Evolutionary conservation across 495 filamentous ascomycete species (phyloP).

Genomic region (Staphylotrichum tortipilum): DNA sequence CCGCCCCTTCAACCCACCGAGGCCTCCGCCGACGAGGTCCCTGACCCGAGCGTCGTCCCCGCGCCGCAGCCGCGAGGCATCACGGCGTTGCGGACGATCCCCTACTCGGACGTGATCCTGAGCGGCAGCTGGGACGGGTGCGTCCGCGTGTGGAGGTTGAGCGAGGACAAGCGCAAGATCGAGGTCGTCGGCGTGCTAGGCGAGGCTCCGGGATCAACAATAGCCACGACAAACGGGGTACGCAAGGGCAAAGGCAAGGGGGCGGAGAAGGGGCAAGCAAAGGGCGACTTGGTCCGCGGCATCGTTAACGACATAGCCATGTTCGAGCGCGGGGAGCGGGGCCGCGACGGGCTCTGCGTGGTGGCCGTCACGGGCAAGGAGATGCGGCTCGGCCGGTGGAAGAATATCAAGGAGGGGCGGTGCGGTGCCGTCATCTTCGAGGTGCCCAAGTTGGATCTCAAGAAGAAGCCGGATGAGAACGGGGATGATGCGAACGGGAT

Average conservation of each 20-base stretch:
- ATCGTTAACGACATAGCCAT: conserved; percentile 79
- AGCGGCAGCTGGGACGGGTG: conserved; percentile 91
- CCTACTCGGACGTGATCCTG: conserved; percentile 78
- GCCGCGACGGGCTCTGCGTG: conserved; percentile 65
- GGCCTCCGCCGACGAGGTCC: conserved; percentile 58
- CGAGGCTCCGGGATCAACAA: neutral
- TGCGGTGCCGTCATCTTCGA: conserved; percentile 78
- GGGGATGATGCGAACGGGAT: conserved; percentile 19
- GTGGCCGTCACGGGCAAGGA: conserved; percentile 81
- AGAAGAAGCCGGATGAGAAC: conserved; percentile 19
- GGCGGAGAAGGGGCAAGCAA: neutral
- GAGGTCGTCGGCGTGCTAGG: conserved; percentile 62
- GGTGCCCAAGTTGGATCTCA: conserved; percentile 40
- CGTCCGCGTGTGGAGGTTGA: conserved; percentile 76
- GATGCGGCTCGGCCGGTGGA: conserved; percentile 72
- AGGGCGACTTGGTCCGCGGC: conserved; percentile 46
- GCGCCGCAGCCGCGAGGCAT: conserved; percentile 74
- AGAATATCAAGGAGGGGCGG: conserved; percentile 49
- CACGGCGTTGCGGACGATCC: conserved; percentile 76
- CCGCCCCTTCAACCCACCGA: conserved; percentile 54
- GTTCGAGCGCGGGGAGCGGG: conserved; percentile 65
- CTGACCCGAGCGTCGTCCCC: conserved; percentile 45
- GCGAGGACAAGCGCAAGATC: conserved; percentile 72
- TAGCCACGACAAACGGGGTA: conserved; percentile 1
- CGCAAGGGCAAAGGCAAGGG: neutral